Evolutionary conservation across 1,284 basidiomycete genomes (phyloP).

Genomic region (Fistulina hepatica): DNA sequence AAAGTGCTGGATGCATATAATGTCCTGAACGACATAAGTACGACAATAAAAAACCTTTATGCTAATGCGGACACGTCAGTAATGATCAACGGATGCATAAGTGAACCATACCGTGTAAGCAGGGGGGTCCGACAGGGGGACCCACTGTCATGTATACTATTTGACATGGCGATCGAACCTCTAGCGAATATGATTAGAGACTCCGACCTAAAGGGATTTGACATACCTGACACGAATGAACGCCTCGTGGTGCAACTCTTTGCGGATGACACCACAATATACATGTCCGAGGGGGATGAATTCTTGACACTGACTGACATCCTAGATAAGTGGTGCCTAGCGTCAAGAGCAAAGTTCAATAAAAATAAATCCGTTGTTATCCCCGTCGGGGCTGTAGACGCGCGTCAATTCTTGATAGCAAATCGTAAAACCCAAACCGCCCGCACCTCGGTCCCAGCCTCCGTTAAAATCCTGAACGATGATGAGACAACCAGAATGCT

Average conservation of each 20-base stretch:
- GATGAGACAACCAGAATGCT: conserved; percentile 9
- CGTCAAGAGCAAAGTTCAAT: conserved; percentile 10
- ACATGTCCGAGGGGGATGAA: conserved; percentile 8
- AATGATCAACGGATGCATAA: conserved; percentile 7
- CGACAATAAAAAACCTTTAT: conserved; percentile 3
- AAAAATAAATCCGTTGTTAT: conserved; percentile 15
- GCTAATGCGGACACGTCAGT: conserved; percentile 5
- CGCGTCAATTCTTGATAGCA: neutral
- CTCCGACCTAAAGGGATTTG: conserved; percentile 14
- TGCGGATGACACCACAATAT: conserved; percentile 11
- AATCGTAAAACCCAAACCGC: neutral
- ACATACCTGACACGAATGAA: conserved; percentile 10
- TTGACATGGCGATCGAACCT: conserved; percentile 7
- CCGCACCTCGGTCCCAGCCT: neutral
- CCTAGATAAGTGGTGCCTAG: conserved; percentile 15
- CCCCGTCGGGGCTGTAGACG: conserved; percentile 2
- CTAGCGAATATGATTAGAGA: conserved; percentile 10
- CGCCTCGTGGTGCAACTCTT: conserved; percentile 8
- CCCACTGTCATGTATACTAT: conserved; percentile 6
- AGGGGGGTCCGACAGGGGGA: conserved; percentile 7
- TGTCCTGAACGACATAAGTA: conserved; percentile 1
- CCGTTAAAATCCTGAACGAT: conserved; percentile 9
- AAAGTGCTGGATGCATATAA: conserved; percentile 2
- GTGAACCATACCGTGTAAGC: conserved; percentile 4
- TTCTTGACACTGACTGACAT: conserved; percentile 7